Conservation (phyloP, 2,329 filamentous ascomycete species). For the Trichoderma harzianum region DNA sequence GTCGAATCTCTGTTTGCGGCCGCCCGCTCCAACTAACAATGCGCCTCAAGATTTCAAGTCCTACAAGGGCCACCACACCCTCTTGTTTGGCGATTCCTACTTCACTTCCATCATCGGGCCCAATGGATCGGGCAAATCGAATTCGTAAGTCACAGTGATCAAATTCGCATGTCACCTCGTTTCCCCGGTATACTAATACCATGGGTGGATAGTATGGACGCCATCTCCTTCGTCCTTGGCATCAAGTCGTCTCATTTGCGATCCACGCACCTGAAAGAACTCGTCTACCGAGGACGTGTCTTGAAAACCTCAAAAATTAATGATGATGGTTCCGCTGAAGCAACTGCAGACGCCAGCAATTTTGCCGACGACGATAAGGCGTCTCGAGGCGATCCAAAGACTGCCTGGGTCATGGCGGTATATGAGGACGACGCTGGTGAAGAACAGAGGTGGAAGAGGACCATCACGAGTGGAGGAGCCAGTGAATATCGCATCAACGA, state of each 20-base stretch:
- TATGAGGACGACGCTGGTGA: conserved; percentile 97
- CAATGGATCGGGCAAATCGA: conserved; percentile 99
- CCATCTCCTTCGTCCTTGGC: conserved; percentile 96
- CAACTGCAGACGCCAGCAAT: conserved; percentile 61
- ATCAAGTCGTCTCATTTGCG: conserved; percentile 98
- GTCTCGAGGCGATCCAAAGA: conserved; percentile 81
- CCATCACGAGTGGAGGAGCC: conserved; percentile 80
- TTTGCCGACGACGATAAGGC: conserved; percentile 60
- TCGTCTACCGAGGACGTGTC: conserved; percentile 93
- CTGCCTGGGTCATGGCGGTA: conserved; percentile 98
- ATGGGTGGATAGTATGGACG: conserved; percentile 73
- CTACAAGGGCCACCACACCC: conserved; percentile 92
- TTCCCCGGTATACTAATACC: not conserved
- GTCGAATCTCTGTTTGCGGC: not conserved
- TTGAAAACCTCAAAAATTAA: conserved; percentile 91
- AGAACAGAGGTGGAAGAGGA: conserved; percentile 92
- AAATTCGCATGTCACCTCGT: not conserved
- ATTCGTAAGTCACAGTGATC: conserved; percentile 63
- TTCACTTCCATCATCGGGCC: conserved; percentile 99
- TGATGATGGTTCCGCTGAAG: conserved; percentile 73
- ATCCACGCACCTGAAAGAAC: conserved; percentile 87
- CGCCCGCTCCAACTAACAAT: not conserved
- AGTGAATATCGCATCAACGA: conserved; percentile 99
- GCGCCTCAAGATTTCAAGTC: conserved; percentile 84
- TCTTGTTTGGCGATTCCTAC: conserved; percentile 95